Evolutionary conservation across 306 rosid genomes (phyloP), one percentile per base, ranked within the genome.

Genomic region (Pyrus betulifolia): DNA sequence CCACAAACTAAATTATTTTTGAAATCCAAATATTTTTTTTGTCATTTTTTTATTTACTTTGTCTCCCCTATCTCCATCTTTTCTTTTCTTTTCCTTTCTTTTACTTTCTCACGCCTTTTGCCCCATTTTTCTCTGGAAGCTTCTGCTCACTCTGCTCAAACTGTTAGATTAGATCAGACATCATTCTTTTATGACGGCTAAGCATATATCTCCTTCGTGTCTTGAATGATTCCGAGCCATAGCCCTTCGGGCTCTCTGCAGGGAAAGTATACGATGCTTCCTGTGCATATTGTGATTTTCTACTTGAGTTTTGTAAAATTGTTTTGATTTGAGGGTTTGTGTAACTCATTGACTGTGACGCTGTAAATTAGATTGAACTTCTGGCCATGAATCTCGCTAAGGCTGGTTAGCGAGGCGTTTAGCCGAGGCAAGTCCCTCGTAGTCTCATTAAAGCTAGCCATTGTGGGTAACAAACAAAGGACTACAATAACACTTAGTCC

Each of bases 151-250:
- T 38, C 42, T 7, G 10, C 63, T 51, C 33, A 19, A 25, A 40
- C 63, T 0, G 44, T 77, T 83, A 89, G 69, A 89, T 81, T 70
- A 92, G 81, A 83, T 90, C 83, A 76, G 98, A 94, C 96, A 86
- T 90, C 80, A 97, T 87, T 85, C 97, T 89, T 75, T 91, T 85
- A 71, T 95, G 98, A 72, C 81, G 92, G 78, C 80, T 30, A 74
- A 87, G 79, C 13, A 70, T 76, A 58, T 74, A 69, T 83, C 84
- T 85, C 77, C 84, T 88, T 76, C 79, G 85, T 78, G 69, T 61
- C 80, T 86, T 87, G 58, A 81, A 60, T 66, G 51, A 46, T 51
- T 90, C 91, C 7, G 77, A 75, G 74, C 76, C 91, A 80, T 59
- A 79, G 88, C 86, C 74, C 72, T 88, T 87, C 35, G 91, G 88